Percentiles rank a stretch among this genome's conserved stretches.
Conservation (phyloP, 2,329 filamentous ascomycete genomes). For the Aspergillus unguis region DNA sequence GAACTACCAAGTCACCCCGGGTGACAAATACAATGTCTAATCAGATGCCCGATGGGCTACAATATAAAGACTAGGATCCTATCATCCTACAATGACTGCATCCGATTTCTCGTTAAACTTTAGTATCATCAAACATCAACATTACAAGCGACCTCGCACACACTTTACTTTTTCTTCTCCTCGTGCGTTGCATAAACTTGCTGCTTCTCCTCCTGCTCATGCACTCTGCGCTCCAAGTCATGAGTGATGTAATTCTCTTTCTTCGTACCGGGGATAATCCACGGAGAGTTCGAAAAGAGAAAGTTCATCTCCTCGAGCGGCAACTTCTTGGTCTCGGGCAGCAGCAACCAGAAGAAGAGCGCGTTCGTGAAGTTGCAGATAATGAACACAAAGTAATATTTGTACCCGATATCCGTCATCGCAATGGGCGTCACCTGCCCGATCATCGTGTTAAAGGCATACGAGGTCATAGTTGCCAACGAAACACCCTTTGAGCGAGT, state of each 20-base stretch:
- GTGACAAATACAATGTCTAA: no score
- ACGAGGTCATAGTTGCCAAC: conserved; percentile 68
- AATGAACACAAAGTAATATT: conserved; percentile 60
- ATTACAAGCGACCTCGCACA: not conserved
- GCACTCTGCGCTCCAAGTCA: conserved; percentile 59
- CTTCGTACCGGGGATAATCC: conserved; percentile 59
- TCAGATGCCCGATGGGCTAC: no score
- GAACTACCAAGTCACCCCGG: no score
- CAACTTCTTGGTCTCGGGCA: conserved; percentile 63
- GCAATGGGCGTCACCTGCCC: conserved; percentile 65
- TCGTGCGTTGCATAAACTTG: conserved; percentile 19
- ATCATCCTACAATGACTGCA: not conserved
- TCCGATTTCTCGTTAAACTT: conserved; percentile 7
- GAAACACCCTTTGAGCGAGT: conserved; percentile 72
- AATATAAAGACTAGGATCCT: no score
- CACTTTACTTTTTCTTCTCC: conserved; percentile 13
- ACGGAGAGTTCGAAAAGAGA: conserved; percentile 62
- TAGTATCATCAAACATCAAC: conserved; percentile 3
- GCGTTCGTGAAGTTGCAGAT: conserved; percentile 68
- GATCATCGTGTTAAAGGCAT: conserved; percentile 75
- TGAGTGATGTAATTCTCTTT: conserved; percentile 51
- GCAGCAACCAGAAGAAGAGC: conserved; percentile 63
- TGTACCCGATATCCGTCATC: conserved; percentile 54
- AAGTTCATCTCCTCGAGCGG: conserved; percentile 67
- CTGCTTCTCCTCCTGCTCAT: conserved; percentile 56